Evolutionary conservation across 2,329 filamentous ascomycete species (phyloP), one percentile per base, ranked within the genome.

Genomic region (Alternaria brassicicola): DNA sequence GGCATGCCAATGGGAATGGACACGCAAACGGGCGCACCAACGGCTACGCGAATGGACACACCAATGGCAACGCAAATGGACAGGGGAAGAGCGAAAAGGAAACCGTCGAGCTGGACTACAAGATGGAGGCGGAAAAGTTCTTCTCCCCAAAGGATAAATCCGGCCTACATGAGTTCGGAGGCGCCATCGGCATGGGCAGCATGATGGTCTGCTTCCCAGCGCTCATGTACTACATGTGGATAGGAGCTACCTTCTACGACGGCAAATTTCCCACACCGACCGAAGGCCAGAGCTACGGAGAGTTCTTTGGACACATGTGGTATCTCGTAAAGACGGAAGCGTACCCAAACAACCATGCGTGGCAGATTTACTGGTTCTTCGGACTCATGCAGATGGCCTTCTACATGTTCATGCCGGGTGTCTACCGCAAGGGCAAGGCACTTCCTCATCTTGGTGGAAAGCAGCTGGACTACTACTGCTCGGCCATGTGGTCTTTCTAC

Each of bases 181-280:
- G 95, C 57, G 88, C 91, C 3, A 75, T 85, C n/a, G 94, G 95
- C 54, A 89, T 93, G 39, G 79, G 85, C 15, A 82, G 86, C 66
- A 93, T 97, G 86, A 98, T 98, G 92, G 84, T 93, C 62, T 87
- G 90, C 43, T 99, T 98, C 79, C 95, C 95, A n/a, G 62, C 89
- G 35, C 85, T 99, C 69, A 98, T 98, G 94, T 97, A 92, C 85
- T 98, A 97, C 81, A 97, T 99, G 93, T 98, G 93, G 93, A 89
- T 96, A 78, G 95, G 95, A 49, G 91, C 94, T 31, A 93, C 89
- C 48, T 97, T 94, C 81, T 99, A 97, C 80, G 83, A 92, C 74
- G 94, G 94, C 68, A 88, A 90, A 63, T 83, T 96, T 50, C 95
- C 95, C 15, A 80, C 81, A 41, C 90, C 87, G 1, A 80, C 80